Base-by-base conservation (phyloP, 1,284 basidiomycete genomes). In the Porodaedalea pini region DNA sequence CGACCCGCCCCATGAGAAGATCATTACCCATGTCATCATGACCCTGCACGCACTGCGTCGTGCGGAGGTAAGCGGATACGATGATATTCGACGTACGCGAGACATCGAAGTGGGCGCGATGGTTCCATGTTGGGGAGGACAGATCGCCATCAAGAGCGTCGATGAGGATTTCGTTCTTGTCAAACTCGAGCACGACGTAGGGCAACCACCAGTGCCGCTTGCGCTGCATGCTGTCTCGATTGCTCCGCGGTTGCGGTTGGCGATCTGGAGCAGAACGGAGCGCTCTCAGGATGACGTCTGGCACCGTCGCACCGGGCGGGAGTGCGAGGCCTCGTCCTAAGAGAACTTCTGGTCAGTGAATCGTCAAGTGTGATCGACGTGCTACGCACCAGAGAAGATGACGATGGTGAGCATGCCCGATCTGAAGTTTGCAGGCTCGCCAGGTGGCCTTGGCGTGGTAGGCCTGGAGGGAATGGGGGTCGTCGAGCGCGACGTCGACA, bases 91-190 rank as follows among this genome's bases (percentile, higher is more conserved):
- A 90, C n/a, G 83, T 86, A 64, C 92, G 85, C 13, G 88, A 92
- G 36, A 95, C 90, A 71, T 94, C 90, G 75, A 98, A 99, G 63
- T 94, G 86, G n/a, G 96, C 93, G 54, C 88, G 85, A 70, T 95
- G 98, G 78, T 96, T 95, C 95, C 95, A 99, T 50, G 92, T 83
- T 1, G 96, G 96, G 66, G 76, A 83, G 11, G 80, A 69, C 40
- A 89, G 78, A 70, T 98, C 93, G 34, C 96, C 96, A 4, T 92
- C 94, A 63, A 98, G 81, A 5, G 95, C 94, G 75, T 98, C 95
- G 62, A 98, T 90, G 64, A 99, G 77, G 63, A 99, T 88, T 73
- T 99, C 95, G 75, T 99, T 99, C 84, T 98, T 98, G 80, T 99
- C 96, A 76, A 98, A 99, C 73, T 98, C 95, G 63, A 98, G 85